Evolutionary conservation across 257 asterid genomes (phyloP), one percentile per base, ranked within the genome.

Genomic region (Salvia splendens): DNA sequence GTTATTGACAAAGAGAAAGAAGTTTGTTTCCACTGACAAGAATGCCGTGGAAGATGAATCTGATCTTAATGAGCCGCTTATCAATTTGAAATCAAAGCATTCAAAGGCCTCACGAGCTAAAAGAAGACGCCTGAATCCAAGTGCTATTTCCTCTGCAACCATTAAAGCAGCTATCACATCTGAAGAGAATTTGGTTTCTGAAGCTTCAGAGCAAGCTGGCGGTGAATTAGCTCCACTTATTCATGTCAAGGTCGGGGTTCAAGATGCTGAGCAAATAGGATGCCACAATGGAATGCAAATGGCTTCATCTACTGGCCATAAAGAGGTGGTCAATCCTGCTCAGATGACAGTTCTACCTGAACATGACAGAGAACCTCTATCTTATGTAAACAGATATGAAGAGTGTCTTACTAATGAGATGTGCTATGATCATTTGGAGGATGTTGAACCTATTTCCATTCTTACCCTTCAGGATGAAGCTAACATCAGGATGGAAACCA

Each of bases 1-100:
- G 61, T 72, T 80, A 58, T 75, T 40, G 63, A 62, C 74, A 40
- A 92, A 78, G 92, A 93, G 88, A 83, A 81, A 91, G 75, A 85
- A 83, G 47, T 46, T 3, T 47, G 71, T 3, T 64, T 61, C 59
- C 50, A n/a, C 38, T 28, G 53, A 35, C 28, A 61, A 65, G 47
- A 51, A 80, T 41, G 67, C 65, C 33, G 79, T 33, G 45, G 86
- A 79, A 72, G 89, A 80, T 51, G 86, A 83, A 38, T 66, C 84
- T 8, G 94, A 89, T 77, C 88, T 85, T 30, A 40, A 77, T 15
- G 87, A 69, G 77, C 88, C 85, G 40, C 81, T 88, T 53, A 69
- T 80, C 73, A 73, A 57, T 56, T 79, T 55, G 82, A 87, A 84
- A 83, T 17, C 48, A 45, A 84, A 78, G 77, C 70, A 53, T 68